Conservation (phyloP, 306 rosid genomes). For the Cyamopsis tetragonoloba region DNA sequence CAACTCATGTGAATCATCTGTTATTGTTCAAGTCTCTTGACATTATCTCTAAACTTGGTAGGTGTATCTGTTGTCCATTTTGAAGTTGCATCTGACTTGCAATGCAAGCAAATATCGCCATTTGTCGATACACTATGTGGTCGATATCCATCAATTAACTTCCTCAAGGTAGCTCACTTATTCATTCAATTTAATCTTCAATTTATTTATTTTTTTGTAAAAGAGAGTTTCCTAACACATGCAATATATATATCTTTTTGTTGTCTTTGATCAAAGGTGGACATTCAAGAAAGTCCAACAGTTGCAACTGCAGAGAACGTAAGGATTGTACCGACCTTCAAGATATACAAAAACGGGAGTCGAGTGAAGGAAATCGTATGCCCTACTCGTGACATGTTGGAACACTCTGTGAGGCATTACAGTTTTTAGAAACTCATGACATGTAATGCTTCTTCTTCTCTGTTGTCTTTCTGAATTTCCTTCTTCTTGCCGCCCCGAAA, state of each 20-base stretch:
- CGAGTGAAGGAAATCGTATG: slow-evolving; percentile 80
- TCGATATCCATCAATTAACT: slow-evolving; percentile 82
- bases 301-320: slow-evolving; percentile 72
- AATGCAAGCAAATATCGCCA: slow-evolving; percentile 77
- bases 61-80: slow-evolving; percentile 87
- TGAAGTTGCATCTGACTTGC: slow-evolving; percentile 56
- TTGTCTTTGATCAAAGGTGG: slow-evolving; percentile 57
- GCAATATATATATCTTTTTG: neutral
- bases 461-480: slow-evolving; percentile 32
- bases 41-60: slow-evolving; percentile 26
- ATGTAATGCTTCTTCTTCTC: slow-evolving; percentile 28
- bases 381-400: slow-evolving; percentile 84
- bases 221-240: slow-evolving; percentile 17
- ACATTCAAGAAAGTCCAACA: slow-evolving; percentile 53
- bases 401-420: slow-evolving; percentile 90
- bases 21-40: neutral
- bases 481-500: slow-evolving; percentile 28
- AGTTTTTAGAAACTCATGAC: slow-evolving; percentile 52
- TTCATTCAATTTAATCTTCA: no score
- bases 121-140: slow-evolving; percentile 67
- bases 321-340: slow-evolving; percentile 88
- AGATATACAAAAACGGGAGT: slow-evolving; percentile 86
- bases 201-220: neutral
- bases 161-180: slow-evolving; percentile 60
- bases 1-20: neutral